Base-by-base conservation (phyloP, 257 asterid species). In the Solanum piurae region DNA sequence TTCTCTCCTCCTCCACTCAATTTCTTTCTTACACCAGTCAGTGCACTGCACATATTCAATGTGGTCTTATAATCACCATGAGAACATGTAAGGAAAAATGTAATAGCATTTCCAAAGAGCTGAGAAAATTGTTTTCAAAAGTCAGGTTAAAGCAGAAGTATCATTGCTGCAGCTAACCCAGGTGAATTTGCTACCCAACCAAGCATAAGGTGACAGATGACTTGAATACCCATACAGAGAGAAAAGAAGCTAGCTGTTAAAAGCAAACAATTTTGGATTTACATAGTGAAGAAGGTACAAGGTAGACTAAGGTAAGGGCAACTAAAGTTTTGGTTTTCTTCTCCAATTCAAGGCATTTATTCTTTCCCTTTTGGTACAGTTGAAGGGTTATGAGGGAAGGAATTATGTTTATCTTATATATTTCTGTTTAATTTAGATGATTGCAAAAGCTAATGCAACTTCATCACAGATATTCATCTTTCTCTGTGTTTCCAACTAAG, bases 1-100 rank as follows among this genome's bases (percentile, higher is more conserved):
- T 91, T 94, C 98, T 90, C 86, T 93, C 89, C 91, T 93, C 93
- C 89, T 92, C 96, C 95, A 97, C 69, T 91, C 92, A n/a, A 66
- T 86, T 92, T 94, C 97, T 91, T 93, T 94, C 90, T 89, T 91
- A 62, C 90, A 89, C 94, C 94, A 94, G 9, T 92, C 94, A 23
- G 87, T 90, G 36, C 87, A 89, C 98, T 96, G 93, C 91, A 86
- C 44, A 31, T 18, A 49, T 82, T 49, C 31, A 82, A 82, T 49
- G 36, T 29, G 1, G 29, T 80, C 69, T 80, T 16, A 82, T 29
- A 49, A 82, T 82, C 86, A 82, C 46, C 69, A 82, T 52, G 71
- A 82, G 86, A 82, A 31, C 44, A 82, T 82, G 69, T 25, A 64
- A 87, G 85, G 85, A 49, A 84, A 62, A 76, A 38, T n/a, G 23